A percentile compares a stretch with the other conserved stretches of the same genome.
These are phyloP conservation scores for Apium graveolens DNA, from an alignment of 129 eudicot species.

Conservation along the genomic window DNA sequence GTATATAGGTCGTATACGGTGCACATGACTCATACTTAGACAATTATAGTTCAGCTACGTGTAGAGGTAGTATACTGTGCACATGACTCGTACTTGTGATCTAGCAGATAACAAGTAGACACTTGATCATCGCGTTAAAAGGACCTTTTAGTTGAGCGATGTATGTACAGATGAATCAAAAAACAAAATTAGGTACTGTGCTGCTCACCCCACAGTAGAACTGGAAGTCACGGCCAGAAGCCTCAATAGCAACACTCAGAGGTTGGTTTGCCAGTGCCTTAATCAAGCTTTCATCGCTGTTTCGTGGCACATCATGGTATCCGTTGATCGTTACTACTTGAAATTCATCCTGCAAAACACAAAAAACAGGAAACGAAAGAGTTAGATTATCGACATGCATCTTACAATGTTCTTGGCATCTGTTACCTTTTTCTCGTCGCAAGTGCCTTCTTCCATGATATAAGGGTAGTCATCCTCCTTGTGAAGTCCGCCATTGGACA, in stretches of 20 bases:
- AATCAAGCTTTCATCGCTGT: constrained; percentile 62
- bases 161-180: background rate
- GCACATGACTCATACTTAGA: too few species aligned
- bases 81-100: background rate
- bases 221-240: constrained; percentile 85
- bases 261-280: constrained; percentile 97
- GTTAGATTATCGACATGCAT: background rate
- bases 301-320: constrained; percentile 78
- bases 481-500: constrained; percentile 65
- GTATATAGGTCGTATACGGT: background rate
- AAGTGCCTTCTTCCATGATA: constrained; percentile 96
- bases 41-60: too few species aligned
- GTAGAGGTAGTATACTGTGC: too few species aligned
- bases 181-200: background rate
- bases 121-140: background rate
- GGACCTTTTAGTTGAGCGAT: background rate
- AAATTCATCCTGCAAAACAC: constrained; percentile 44
- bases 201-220: constrained; percentile 79
- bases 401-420: background rate
- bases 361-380: background rate
- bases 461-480: constrained; percentile 93
- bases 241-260: constrained; percentile 81
- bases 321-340: constrained; percentile 68
- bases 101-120: background rate
- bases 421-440: constrained; percentile 57